phyloP scores from a whole-genome alignment of 2,329 filamentous ascomycete genomes.

The Acrodontium crateriforme region DNA sequence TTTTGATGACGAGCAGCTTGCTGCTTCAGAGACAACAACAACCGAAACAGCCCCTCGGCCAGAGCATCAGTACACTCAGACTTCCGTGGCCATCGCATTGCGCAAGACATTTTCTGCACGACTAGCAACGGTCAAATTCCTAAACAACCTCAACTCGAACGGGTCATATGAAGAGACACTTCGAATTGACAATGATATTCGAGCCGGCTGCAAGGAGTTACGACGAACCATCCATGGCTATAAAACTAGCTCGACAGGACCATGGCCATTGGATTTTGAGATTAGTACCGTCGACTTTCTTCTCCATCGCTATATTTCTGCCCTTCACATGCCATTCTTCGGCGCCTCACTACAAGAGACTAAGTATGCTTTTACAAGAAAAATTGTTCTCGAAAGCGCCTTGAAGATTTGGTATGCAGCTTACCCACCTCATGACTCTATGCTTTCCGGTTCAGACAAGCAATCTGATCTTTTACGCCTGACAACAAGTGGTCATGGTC shows the following conservation, averaged over 20 bases:
- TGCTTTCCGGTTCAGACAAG: background rate
- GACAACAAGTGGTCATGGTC: background rate
- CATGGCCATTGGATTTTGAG: background rate
- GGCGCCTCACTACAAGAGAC: background rate
- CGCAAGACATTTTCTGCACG: background rate
- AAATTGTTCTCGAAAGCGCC: background rate
- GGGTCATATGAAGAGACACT: background rate
- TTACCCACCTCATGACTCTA: background rate
- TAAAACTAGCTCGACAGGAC: background rate
- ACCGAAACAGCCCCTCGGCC: background rate
- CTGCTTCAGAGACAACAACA: background rate
- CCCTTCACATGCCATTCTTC: slow-evolving; percentile 1
- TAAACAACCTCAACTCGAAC: background rate
- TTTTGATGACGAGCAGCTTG: slow-evolving; percentile 1
- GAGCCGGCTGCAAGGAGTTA: background rate
- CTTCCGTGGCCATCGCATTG: background rate
- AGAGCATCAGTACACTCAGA: background rate
- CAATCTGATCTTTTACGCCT: background rate
- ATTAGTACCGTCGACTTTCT: background rate
- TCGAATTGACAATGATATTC: background rate
- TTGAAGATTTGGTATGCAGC: slow-evolving; percentile 1
- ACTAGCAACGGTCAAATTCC: slow-evolving; percentile 1
- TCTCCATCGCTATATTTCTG: slow-evolving; percentile 1
- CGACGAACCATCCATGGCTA: background rate
- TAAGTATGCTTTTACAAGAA: background rate